These are phyloP conservation scores for Fraxinus platypoda DNA, from an alignment of 305 asterid species.

Conservation along the genomic window DNA sequence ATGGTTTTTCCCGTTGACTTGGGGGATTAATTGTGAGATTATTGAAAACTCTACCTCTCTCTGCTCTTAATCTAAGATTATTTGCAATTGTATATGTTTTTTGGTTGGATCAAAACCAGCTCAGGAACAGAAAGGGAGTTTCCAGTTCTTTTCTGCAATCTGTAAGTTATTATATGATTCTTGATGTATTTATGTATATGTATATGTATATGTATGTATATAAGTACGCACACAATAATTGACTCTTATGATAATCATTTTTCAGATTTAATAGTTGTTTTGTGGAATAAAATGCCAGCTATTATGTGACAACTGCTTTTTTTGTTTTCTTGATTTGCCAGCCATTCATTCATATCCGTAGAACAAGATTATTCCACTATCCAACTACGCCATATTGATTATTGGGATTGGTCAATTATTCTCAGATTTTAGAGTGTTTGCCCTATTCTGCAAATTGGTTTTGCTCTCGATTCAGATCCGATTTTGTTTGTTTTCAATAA, in stretches of 20 bases:
- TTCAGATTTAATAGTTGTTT: not conserved
- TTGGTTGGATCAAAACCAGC: not conserved
- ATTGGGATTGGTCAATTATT: not conserved
- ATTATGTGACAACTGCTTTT: not conserved
- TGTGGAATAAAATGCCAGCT: not conserved
- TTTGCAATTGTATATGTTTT: not conserved
- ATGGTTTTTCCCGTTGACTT: not conserved
- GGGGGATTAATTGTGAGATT: not conserved
- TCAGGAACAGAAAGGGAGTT: not conserved
- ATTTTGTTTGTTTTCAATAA: slow-evolving; percentile 5
- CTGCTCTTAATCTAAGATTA: not conserved
- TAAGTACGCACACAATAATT: not conserved
- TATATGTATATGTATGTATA: not conserved
- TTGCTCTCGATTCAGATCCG: not conserved
- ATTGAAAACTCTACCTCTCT: not conserved
- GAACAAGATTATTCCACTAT: not conserved
- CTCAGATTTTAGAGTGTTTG: not conserved
- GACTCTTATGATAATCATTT: not conserved
- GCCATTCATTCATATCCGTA: not conserved
- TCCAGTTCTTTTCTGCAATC: not conserved
- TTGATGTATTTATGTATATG: not conserved
- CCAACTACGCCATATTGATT: not conserved
- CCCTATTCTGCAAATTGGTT: not conserved
- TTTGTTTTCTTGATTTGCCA: not conserved
- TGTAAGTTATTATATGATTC: not conserved